Base-by-base conservation (phyloP, 805 yeast species). In the Candida ortonii region DNA sequence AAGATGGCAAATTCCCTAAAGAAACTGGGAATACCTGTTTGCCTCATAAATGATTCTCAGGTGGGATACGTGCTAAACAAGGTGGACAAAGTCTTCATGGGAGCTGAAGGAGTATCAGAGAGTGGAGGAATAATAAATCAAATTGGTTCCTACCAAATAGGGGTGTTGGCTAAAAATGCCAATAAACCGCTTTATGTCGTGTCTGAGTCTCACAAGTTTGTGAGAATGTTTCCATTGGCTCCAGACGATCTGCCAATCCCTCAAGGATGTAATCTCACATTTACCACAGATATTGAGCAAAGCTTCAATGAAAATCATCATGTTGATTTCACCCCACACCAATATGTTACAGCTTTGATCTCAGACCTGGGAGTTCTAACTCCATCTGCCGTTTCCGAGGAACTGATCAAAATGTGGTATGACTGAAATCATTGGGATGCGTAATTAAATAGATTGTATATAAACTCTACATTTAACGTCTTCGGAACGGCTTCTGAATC, bases 21-120 rank as follows among this genome's bases (percentile, higher is more conserved):
- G 49, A 72, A 71, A 30, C 70, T 74, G 13, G 90, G 85, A 11
- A 84, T 93, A 9, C 97, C 97, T 1, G 93, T 83, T 9, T 80
- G 86, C 33, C 70, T 88, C 33, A 84, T 93, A 31, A 89, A 86
- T 12, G 99, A 93, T 57, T 79, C 87, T 34, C 95, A 96, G 6
- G 97, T 90, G 10, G 97, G 97, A 0, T 87, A 80, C 48, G 86
- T 88, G 23, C 80, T 93, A 39, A 89, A 87, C 58, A 84, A 84
- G 58, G 88, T 89, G 10, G 95, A 90, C 64, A 90, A 93, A 61
- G 84, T 93, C 4, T 74, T 93, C 46, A 93, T 93, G 46, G 99
- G 99, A 36, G 98, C 98, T 1, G 98, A 93, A 62, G 99, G 99
- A 48, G 99, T 93, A 3, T 95, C 96, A 3, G 99, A 93, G 65